Percentiles rank a stretch among this genome's conserved stretches.
These are phyloP conservation scores for Nematodospora anomalae DNA, from an alignment of 1,139 yeast species.

Conservation along the genomic window DNA sequence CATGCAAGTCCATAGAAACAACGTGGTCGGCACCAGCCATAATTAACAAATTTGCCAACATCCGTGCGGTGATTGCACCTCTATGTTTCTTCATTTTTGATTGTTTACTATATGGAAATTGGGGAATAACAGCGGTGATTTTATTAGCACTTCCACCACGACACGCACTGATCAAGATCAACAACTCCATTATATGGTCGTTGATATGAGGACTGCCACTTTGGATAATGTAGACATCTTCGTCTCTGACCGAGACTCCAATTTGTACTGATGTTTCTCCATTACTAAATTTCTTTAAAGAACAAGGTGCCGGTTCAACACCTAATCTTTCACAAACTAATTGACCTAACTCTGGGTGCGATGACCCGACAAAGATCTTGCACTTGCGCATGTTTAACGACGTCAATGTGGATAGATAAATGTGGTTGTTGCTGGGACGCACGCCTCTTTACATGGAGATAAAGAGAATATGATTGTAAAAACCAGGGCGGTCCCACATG, in stretches of 20 bases:
- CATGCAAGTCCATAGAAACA: conserved; percentile 96
- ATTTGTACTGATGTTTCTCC: conserved; percentile 97
- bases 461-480: background rate
- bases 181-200: conserved; percentile 94
- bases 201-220: conserved; percentile 87
- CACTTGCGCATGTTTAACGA: conserved; percentile 78
- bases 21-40: conserved; percentile 99
- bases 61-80: conserved; percentile 98
- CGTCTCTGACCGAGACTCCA: conserved; percentile 92
- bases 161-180: conserved; percentile 91
- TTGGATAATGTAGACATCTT: conserved; percentile 94
- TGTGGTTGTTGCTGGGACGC: background rate
- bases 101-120: conserved; percentile 96
- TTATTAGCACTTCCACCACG: conserved; percentile 96
- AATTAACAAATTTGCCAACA: conserved; percentile 90
- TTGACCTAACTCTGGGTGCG: conserved; percentile 92
- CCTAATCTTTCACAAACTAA: conserved; percentile 89
- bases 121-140: conserved; percentile 96
- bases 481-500: background rate
- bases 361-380: conserved; percentile 92
- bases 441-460: background rate
- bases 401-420: conserved; percentile 9
- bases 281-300: conserved; percentile 86
- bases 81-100: conserved; percentile 97
- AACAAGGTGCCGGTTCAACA: conserved; percentile 93